Conservation (phyloP, 2,329 filamentous ascomycete species). For the Sporothrix curviconia region DNA sequence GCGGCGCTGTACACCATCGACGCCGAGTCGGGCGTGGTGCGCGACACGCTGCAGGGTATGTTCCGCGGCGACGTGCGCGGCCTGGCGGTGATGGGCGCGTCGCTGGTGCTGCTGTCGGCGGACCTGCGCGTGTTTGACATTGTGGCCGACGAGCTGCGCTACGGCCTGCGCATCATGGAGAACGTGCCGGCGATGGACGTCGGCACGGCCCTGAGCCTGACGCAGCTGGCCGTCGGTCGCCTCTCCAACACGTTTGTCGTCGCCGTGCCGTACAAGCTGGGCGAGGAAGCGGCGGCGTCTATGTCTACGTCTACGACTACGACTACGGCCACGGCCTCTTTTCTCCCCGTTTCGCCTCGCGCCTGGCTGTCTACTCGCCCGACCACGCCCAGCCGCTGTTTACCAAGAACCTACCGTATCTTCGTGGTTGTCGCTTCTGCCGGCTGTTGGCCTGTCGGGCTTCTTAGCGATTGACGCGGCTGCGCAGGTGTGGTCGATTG, state of each 20-base stretch:
- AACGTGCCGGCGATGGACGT: constrained; percentile 25
- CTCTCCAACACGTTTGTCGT: constrained; percentile 61
- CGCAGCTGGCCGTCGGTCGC: constrained; percentile 66
- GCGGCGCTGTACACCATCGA: constrained; percentile 72
- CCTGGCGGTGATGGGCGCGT: constrained; percentile 65
- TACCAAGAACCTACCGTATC: constrained; percentile 47
- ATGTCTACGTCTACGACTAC: background rate
- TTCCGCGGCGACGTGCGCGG: constrained; percentile 59
- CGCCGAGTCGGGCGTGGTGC: constrained; percentile 58
- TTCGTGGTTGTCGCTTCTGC: constrained; percentile 62
- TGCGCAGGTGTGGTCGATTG: constrained; percentile 61
- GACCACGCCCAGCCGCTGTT: constrained; percentile 53
- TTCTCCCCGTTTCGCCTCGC: constrained; percentile 35
- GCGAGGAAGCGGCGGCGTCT: background rate
- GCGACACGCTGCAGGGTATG: constrained; percentile 60
- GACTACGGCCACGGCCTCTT: background rate
- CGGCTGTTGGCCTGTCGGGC: constrained; percentile 58
- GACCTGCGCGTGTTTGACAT: constrained; percentile 76
- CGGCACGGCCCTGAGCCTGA: constrained; percentile 33
- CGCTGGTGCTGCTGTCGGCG: constrained; percentile 68
- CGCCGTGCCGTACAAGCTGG: constrained; percentile 37
- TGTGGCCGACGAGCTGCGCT: constrained; percentile 67
- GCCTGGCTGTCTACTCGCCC: constrained; percentile 59
- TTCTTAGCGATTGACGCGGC: constrained; percentile 71
- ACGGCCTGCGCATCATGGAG: constrained; percentile 52